phyloP scores from a whole-genome alignment of 2,329 filamentous ascomycete species.

The Fusarium sp. region DNA sequence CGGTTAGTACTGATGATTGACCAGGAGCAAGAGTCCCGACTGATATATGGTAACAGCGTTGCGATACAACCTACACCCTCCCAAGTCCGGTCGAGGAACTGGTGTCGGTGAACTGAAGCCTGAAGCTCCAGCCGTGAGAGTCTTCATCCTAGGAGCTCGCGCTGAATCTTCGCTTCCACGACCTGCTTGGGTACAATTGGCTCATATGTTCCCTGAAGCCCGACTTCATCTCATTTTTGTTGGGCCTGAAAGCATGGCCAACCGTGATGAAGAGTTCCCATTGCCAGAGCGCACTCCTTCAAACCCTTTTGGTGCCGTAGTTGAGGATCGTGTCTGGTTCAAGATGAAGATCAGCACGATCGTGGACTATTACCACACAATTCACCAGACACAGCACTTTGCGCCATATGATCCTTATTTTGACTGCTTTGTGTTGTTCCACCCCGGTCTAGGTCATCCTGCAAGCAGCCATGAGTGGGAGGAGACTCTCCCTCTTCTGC shows the following conservation, averaged over 20 bases:
- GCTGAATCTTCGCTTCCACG: conserved; percentile 97
- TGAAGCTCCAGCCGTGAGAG: conserved; percentile 85
- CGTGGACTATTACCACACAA: conserved; percentile 97
- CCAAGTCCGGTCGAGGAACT: conserved; percentile 77
- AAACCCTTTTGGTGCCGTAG: conserved; percentile 93
- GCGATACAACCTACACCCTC: conserved; percentile 92
- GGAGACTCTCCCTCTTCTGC: conserved; percentile 85
- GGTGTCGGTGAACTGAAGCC: conserved; percentile 83
- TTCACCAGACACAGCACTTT: conserved; percentile 91
- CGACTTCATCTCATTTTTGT: conserved; percentile 93
- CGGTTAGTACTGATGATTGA: conserved; percentile 66
- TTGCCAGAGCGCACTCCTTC: conserved; percentile 83
- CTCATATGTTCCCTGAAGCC: conserved; percentile 94
- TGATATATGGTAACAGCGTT: conserved; percentile 67
- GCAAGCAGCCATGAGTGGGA: conserved; percentile 95
- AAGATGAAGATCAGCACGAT: conserved; percentile 97
- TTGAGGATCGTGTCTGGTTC: conserved; percentile 89
- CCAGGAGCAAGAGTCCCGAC: background rate
- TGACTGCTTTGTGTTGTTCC: conserved; percentile 96
- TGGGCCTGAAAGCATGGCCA: conserved; percentile 94
- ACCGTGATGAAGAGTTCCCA: conserved; percentile 92
- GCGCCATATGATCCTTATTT: conserved; percentile 98
- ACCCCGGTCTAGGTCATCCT: conserved; percentile 94
- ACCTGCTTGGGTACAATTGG: conserved; percentile 91
- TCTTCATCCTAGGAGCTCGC: conserved; percentile 93